Conservation (phyloP, 768 basidiomycete genomes). For the Cystobasidium ongulense region DNA sequence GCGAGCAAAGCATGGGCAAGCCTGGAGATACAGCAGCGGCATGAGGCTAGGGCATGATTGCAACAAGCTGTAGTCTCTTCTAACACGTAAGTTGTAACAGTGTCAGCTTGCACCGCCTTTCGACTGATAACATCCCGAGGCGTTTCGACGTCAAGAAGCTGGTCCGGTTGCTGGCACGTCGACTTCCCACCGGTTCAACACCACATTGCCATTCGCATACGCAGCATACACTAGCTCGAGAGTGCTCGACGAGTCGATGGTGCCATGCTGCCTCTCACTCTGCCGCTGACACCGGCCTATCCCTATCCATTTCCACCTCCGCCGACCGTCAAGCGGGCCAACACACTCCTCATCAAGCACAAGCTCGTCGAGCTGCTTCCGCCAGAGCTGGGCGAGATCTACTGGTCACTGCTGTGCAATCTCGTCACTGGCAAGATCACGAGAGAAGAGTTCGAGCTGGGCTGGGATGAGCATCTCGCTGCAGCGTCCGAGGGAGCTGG, state of each 20-base stretch:
- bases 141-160: too few relatives aligned
- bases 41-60: too few relatives aligned
- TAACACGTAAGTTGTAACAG: too few relatives aligned
- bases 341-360: conserved; percentile 38
- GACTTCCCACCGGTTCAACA: too few relatives aligned
- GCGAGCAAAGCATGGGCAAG: too few relatives aligned
- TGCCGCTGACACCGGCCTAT: conserved; percentile 24
- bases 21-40: too few relatives aligned
- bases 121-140: too few relatives aligned
- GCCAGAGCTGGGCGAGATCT: conserved; percentile 22
- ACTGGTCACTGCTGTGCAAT: conserved; percentile 38
- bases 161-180: too few relatives aligned
- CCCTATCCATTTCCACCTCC: conserved; percentile 29
- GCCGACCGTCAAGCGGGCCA: conserved; percentile 31
- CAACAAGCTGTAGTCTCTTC: too few relatives aligned
- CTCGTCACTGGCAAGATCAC: conserved; percentile 38
- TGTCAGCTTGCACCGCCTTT: too few relatives aligned
- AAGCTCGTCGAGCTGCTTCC: conserved; percentile 35
- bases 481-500: not conserved
- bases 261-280: not conserved
- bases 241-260: not conserved
- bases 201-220: not conserved
- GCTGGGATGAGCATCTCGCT: conserved; percentile 14
- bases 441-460: conserved; percentile 36
- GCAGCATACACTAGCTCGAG: not conserved